phyloP scores from a whole-genome alignment of 805 yeast genomes.

The Myxozyma neotropica region DNA sequence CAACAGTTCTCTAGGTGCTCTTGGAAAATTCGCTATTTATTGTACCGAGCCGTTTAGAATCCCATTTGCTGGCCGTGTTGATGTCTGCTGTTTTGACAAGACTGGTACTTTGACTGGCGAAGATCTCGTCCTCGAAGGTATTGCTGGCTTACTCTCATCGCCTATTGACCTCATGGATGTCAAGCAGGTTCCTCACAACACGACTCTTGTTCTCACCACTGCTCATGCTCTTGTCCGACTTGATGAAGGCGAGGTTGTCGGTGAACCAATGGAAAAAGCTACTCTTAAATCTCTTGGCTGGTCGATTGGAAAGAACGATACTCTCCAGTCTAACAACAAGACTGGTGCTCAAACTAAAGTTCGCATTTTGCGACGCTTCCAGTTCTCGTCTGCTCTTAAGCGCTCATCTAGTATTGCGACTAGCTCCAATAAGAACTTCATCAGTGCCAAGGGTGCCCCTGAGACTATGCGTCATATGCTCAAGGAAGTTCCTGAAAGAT shows the following conservation, averaged over 20 bases:
- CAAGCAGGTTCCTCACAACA: slow-evolving; percentile 67
- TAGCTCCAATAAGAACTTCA: slow-evolving; percentile 56
- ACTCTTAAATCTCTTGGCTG: slow-evolving; percentile 86
- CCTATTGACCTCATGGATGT: slow-evolving; percentile 52
- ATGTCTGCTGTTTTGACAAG: slow-evolving; percentile 97
- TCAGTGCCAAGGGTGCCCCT: slow-evolving; percentile 97
- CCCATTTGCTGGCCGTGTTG: slow-evolving; percentile 96
- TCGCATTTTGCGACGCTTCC: slow-evolving; percentile 87
- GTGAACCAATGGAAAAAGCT: slow-evolving; percentile 99
- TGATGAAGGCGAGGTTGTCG: slow-evolving; percentile 96
- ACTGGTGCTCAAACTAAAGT: slow-evolving; percentile 47
- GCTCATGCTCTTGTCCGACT: slow-evolving; percentile 94
- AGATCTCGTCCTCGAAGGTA: slow-evolving; percentile 92
- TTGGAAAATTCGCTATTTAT: slow-evolving; percentile 83
- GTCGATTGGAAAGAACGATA: slow-evolving; percentile 77
- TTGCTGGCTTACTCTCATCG: slow-evolving; percentile 68
- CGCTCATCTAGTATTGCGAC: slow-evolving; percentile 74
- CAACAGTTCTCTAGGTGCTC: slow-evolving; percentile 83
- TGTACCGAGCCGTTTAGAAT: slow-evolving; percentile 99
- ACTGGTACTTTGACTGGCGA: slow-evolving; percentile 98
- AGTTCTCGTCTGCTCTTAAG: slow-evolving; percentile 92
- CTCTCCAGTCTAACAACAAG: slow-evolving; percentile 31
- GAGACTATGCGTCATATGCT: slow-evolving; percentile 88
- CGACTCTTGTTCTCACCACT: slow-evolving; percentile 79
- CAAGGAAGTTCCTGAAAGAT: slow-evolving; percentile 66